These are phyloP conservation scores for Besnoitia besnoiti DNA, from an alignment of 169 alveolate species.

Conservation along the genomic window DNA sequence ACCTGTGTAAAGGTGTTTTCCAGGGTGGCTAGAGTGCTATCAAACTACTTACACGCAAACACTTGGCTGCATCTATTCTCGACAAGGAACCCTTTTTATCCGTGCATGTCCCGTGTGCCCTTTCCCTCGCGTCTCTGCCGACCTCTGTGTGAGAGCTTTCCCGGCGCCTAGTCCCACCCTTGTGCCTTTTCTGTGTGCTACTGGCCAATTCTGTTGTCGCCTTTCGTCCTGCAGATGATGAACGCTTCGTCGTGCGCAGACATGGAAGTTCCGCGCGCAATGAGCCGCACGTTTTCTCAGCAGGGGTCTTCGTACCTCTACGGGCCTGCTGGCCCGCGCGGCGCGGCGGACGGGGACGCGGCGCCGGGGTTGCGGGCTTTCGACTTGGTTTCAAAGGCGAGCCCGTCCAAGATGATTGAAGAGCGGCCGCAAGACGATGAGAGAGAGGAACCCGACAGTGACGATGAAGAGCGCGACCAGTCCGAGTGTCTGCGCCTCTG, in stretches of 20 bases:
- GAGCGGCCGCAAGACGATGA: conserved; percentile 41
- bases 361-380: background rate
- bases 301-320: conserved; percentile 29
- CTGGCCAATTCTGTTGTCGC: background rate
- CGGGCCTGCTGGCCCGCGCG: conserved; percentile 21
- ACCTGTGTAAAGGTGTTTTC: no score
- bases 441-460: conserved; percentile 57
- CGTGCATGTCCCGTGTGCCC: no score
- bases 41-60: no score
- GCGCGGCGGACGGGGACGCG: background rate
- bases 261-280: background rate
- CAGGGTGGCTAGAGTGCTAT: no score
- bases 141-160: no score
- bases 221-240: background rate
- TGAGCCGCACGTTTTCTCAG: background rate
- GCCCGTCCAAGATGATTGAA: conserved; percentile 28
- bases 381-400: conserved; percentile 23
- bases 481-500: conserved; percentile 23
- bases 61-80: no score
- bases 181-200: background rate
- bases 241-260: background rate
- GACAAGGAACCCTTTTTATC: no score
- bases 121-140: no score
- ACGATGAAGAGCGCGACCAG: conserved; percentile 51
- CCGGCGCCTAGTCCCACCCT: no score